phyloP scores from a whole-genome alignment of 495 filamentous ascomycete genomes.

The Talaromyces wortmannii region DNA sequence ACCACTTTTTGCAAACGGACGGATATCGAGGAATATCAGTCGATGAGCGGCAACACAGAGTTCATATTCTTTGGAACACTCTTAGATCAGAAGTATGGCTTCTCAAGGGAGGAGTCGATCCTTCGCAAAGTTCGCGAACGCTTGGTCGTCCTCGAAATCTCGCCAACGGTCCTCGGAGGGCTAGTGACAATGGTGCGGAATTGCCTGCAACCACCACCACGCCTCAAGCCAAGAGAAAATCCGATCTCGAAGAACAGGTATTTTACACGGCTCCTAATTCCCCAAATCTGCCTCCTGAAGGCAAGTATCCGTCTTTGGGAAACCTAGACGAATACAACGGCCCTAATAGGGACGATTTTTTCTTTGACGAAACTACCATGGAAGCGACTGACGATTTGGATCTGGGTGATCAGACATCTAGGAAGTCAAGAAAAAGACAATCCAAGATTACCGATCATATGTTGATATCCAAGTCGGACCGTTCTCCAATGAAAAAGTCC shows the following conservation, averaged over 20 bases:
- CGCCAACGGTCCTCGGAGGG: not conserved
- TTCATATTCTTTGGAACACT: not conserved
- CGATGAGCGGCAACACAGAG: not conserved
- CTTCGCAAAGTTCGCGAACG: not conserved
- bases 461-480: conserved; percentile 6
- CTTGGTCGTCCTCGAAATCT: not conserved
- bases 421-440: conserved; percentile 5
- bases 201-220: not conserved
- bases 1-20: conserved; percentile 2
- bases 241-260: conserved; percentile 21
- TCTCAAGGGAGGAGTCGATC: not conserved
- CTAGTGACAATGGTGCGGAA: not conserved
- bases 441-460: conserved; percentile 11
- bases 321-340: conserved; percentile 7
- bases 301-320: not conserved
- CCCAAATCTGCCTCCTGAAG: conserved; percentile 13
- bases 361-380: conserved; percentile 1
- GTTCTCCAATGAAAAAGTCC: not conserved
- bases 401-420: conserved; percentile 2
- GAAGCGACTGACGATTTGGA: conserved; percentile 2
- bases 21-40: not conserved
- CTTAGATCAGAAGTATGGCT: conserved; percentile 3
- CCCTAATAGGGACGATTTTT: conserved; percentile 1
- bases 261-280: conserved; percentile 36
- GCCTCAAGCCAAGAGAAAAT: conserved; percentile 7